Evolutionary conservation across 2,329 filamentous ascomycete species (phyloP).

Genomic region (Botrytis fragariae): DNA sequence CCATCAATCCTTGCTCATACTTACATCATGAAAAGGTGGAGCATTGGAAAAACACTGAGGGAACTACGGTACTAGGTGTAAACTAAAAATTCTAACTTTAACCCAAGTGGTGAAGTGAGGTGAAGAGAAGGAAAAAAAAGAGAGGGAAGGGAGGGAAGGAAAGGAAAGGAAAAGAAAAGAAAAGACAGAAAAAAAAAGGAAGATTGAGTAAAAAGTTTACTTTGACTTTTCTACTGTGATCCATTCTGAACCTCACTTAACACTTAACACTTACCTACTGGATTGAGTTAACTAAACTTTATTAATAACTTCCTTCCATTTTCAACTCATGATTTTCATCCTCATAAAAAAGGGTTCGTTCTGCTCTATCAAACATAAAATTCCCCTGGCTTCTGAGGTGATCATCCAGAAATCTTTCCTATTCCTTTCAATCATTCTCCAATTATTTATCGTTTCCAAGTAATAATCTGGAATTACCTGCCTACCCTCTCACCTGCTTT

Average conservation of each 20-base stretch:
- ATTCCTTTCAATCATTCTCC: slow-evolving; percentile 20
- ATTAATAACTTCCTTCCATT: not conserved
- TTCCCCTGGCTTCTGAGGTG: slow-evolving; percentile 23
- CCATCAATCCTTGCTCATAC: not conserved
- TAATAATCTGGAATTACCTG: not conserved
- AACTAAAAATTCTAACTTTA: not conserved
- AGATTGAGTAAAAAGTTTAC: not conserved
- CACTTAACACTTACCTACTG: not conserved
- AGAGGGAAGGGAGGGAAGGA: not conserved
- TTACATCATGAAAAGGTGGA: not conserved
- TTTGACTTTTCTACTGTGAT: not conserved
- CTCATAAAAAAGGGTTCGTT: not conserved
- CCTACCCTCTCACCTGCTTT: not conserved
- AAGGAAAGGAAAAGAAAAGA: not conserved
- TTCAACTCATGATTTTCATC: not conserved
- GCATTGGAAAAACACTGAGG: not conserved
- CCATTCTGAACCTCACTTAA: too few relatives aligned
- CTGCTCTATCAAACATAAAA: not conserved
- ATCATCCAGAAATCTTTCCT: slow-evolving; percentile 33
- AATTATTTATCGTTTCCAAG: slow-evolving; percentile 7
- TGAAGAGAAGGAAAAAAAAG: not conserved
- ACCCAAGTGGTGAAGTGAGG: not conserved
- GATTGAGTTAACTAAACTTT: not conserved
- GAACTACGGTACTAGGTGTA: not conserved
- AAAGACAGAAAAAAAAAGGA: not conserved